Conservation (phyloP, 331 rosid species). For the Telfairia occidentalis region DNA sequence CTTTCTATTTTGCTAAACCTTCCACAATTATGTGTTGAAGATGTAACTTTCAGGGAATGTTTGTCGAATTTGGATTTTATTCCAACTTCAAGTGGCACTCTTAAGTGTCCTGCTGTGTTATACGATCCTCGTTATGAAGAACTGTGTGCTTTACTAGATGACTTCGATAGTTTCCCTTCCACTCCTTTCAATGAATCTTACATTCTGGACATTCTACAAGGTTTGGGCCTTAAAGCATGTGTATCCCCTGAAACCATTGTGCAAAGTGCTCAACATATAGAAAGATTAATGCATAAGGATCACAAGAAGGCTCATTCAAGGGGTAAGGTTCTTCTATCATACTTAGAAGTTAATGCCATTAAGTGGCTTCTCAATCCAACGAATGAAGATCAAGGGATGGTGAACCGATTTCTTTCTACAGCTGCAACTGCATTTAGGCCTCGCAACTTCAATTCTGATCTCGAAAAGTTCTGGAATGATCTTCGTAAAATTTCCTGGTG, state of each 20-base stretch:
- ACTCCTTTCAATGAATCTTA: slow-evolving; percentile 62
- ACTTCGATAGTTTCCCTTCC: slow-evolving; percentile 68
- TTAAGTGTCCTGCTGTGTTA: slow-evolving; percentile 57
- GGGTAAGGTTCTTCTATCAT: slow-evolving; percentile 80
- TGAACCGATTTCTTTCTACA: slow-evolving; percentile 63
- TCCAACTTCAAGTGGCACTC: slow-evolving; percentile 51
- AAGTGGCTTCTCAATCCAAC: slow-evolving; percentile 74
- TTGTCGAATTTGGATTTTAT: slow-evolving; percentile 66
- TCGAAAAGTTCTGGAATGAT: slow-evolving; percentile 83
- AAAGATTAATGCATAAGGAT: slow-evolving; percentile 65
- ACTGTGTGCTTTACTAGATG: slow-evolving; percentile 64
- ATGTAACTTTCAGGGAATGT: slow-evolving; percentile 49
- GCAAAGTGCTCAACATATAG: slow-evolving; percentile 71
- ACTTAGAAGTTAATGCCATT: slow-evolving; percentile 82
- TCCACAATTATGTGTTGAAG: slow-evolving; percentile 75
- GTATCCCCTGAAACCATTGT: slow-evolving; percentile 67
- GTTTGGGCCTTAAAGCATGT: slow-evolving; percentile 81
- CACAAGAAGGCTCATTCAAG: slow-evolving; percentile 59
- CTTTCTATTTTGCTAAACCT: slow-evolving; percentile 62
- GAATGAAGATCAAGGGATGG: slow-evolving; percentile 50
- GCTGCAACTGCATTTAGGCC: slow-evolving; percentile 66
- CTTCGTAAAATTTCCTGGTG: slow-evolving; percentile 82
- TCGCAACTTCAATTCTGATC: slow-evolving; percentile 51
- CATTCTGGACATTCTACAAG: slow-evolving; percentile 63
- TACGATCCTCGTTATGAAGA: slow-evolving; percentile 91